phyloP scores from a whole-genome alignment of 805 yeast genomes.

The Metschnikowia lachancei region DNA sequence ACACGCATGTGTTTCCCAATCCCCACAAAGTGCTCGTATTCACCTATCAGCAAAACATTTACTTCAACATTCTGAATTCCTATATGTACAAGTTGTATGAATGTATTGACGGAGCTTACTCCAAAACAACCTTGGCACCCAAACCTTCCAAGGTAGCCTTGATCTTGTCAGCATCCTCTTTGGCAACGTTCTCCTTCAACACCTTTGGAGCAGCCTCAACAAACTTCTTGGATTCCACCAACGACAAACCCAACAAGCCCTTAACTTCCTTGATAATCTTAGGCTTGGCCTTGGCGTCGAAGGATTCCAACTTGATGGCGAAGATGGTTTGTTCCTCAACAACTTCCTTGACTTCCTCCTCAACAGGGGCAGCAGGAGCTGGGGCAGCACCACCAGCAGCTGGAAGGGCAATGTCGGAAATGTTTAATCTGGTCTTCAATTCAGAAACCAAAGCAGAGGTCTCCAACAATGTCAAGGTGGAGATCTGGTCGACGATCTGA shows the following conservation, averaged over 20 bases:
- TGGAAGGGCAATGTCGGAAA: slow-evolving; percentile 89
- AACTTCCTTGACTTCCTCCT: slow-evolving; percentile 69
- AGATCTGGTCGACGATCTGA: slow-evolving; percentile 84
- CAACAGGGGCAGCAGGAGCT: slow-evolving; percentile 63
- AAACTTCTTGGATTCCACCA: slow-evolving; percentile 96
- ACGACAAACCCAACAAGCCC: slow-evolving; percentile 81
- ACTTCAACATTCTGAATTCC: slow-evolving; percentile 3
- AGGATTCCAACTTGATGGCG: slow-evolving; percentile 85
- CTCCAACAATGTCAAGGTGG: slow-evolving; percentile 87
- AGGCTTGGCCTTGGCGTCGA: slow-evolving; percentile 93
- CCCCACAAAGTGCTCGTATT: no score
- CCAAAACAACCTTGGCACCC: slow-evolving; percentile 91
- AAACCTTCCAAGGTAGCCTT: slow-evolving; percentile 88
- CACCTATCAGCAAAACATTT: neutral
- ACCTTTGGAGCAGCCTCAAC: slow-evolving; percentile 97
- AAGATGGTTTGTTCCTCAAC: slow-evolving; percentile 91
- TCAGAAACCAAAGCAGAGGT: slow-evolving; percentile 84
- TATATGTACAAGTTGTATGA: slow-evolving; percentile 23
- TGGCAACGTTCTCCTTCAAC: slow-evolving; percentile 90
- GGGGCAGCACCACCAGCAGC: slow-evolving; percentile 56
- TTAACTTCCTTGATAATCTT: slow-evolving; percentile 97
- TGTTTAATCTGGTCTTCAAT: slow-evolving; percentile 77
- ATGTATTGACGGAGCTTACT: slow-evolving; percentile 43
- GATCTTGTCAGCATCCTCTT: slow-evolving; percentile 97
- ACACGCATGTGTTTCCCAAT: no score